Evolutionary conservation across 2,329 filamentous ascomycete species (phyloP).

Genomic region (Cladosporium sp.): DNA sequence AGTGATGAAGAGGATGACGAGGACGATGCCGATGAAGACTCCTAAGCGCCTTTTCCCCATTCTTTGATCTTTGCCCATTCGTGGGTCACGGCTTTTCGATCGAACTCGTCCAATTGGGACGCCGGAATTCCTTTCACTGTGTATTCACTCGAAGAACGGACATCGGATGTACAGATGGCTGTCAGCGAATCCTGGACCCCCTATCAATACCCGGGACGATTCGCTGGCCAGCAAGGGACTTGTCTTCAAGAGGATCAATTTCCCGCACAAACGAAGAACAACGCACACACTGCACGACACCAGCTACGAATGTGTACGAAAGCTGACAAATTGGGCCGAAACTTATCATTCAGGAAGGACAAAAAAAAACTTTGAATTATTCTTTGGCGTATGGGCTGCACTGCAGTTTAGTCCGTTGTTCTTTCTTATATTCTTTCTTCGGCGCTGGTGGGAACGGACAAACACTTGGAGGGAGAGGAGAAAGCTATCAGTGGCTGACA

Average conservation of each 20-base stretch:
- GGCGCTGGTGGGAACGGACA: neutral
- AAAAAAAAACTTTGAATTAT: too few relatives aligned
- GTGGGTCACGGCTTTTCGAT: too few relatives aligned
- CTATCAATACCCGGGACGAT: too few relatives aligned
- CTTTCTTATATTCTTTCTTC: neutral
- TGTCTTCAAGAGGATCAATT: too few relatives aligned
- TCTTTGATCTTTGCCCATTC: too few relatives aligned
- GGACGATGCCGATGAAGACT: slow-evolving; percentile 15
- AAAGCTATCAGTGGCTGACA: neutral
- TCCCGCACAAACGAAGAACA: neutral
- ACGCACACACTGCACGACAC: neutral
- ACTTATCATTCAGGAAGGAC: neutral
- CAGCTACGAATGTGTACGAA: slow-evolving; percentile 8
- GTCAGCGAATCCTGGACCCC: neutral
- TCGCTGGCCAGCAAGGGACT: too few relatives aligned
- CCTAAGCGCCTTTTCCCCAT: too few relatives aligned
- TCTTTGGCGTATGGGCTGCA: too few relatives aligned
- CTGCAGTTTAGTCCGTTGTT: too few relatives aligned
- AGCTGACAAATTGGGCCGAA: neutral
- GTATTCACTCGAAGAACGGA: neutral
- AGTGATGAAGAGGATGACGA: slow-evolving; percentile 16
- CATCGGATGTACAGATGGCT: neutral
- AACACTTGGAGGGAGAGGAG: neutral
- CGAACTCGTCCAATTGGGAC: too few relatives aligned
- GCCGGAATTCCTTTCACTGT: neutral